Conservation (phyloP, 805 yeast genomes). For the Zygosaccharomyces bailii region DNA sequence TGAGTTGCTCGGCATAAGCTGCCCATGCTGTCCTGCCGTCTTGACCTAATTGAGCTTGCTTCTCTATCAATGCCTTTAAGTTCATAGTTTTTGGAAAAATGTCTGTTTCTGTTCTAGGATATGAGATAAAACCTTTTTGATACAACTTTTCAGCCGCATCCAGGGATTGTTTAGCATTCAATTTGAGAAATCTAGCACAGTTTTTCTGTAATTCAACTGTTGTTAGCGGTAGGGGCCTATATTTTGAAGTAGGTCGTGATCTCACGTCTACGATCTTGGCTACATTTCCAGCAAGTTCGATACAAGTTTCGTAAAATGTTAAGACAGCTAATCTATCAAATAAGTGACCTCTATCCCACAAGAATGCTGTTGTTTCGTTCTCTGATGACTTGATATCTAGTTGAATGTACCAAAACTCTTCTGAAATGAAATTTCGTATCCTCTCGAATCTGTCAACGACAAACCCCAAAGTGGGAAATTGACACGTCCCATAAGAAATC, state of each 20-base stretch:
- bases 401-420: slow-evolving; percentile 74
- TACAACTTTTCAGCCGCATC: slow-evolving; percentile 80
- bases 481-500: slow-evolving; percentile 87
- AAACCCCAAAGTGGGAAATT: slow-evolving; percentile 95
- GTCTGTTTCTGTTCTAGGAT: slow-evolving; percentile 98
- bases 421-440: slow-evolving; percentile 66
- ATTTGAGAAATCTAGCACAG: slow-evolving; percentile 68
- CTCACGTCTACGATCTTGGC: slow-evolving; percentile 52
- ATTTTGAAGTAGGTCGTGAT: slow-evolving; percentile 66
- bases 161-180: slow-evolving; percentile 78
- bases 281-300: slow-evolving; percentile 41
- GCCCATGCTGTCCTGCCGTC: slow-evolving; percentile 81
- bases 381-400: slow-evolving; percentile 47
- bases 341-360: slow-evolving; percentile 70
- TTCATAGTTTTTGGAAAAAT: slow-evolving; percentile 76
- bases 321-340: slow-evolving; percentile 70
- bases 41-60: slow-evolving; percentile 43
- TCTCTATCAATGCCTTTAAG: slow-evolving; percentile 53
- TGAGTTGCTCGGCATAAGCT: slow-evolving; percentile 47
- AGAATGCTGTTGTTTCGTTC: slow-evolving; percentile 37
- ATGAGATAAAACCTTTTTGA: slow-evolving; percentile 81
- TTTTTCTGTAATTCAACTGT: slow-evolving; percentile 90
- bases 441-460: slow-evolving; percentile 88
- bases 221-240: slow-evolving; percentile 85
- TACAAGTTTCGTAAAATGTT: slow-evolving; percentile 64